Conservation (phyloP, 2,329 filamentous ascomycete genomes). For the Parascedosporium putredinis region DNA sequence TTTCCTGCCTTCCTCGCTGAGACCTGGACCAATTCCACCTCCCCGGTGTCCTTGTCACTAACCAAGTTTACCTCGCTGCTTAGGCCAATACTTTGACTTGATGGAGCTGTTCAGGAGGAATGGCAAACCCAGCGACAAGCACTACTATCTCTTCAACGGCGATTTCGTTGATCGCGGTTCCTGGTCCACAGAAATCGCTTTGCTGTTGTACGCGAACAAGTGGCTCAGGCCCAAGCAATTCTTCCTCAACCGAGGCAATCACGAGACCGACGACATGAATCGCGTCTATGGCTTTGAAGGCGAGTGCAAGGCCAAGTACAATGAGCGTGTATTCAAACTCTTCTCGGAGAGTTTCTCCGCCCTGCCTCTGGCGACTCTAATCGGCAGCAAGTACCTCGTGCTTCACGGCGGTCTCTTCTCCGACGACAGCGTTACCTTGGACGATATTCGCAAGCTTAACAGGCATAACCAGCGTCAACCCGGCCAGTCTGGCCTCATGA, state of each 20-base stretch:
- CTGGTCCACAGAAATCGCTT: conserved; percentile 94
- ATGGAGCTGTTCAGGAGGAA: conserved; percentile 93
- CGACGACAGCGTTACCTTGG: conserved; percentile 80
- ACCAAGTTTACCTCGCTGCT: background rate
- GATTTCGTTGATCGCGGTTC: conserved; percentile 97
- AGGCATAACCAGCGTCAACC: conserved; percentile 86
- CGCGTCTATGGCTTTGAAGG: conserved; percentile 96
- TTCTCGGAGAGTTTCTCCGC: conserved; percentile 98
- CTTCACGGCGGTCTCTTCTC: conserved; percentile 95
- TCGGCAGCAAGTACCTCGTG: conserved; percentile 83
- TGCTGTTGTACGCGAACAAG: conserved; percentile 93
- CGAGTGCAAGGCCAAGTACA: conserved; percentile 97
- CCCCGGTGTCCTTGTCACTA: background rate
- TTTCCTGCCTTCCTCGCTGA: too few relatives aligned
- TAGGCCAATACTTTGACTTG: conserved; percentile 93
- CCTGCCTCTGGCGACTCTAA: conserved; percentile 79
- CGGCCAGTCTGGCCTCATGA: conserved; percentile 91
- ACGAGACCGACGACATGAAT: conserved; percentile 99
- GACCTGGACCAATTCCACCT: too few relatives aligned
- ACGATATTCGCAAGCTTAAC: conserved; percentile 89
- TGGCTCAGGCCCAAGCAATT: conserved; percentile 80
- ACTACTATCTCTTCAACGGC: conserved; percentile 95
- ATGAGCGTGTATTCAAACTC: conserved; percentile 87
- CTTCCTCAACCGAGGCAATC: conserved; percentile 96
- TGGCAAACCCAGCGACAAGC: conserved; percentile 71